Conservation (phyloP, 2,329 filamentous ascomycete species). For the Stenocarpella maydis region DNA sequence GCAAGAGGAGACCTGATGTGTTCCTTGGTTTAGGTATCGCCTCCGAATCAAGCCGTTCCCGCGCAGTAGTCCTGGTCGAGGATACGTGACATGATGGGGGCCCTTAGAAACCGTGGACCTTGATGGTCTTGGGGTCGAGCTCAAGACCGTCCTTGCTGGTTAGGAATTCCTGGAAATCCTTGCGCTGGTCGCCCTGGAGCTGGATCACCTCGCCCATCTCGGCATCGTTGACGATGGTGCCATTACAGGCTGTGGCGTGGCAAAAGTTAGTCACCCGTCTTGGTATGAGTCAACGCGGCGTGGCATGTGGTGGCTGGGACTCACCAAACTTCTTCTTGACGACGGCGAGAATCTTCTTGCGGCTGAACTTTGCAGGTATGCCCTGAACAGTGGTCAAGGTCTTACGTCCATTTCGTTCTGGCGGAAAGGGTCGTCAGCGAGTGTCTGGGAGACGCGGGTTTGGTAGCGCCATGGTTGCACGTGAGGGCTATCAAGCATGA, state of each 20-base stretch:
- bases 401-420: conserved; percentile 99
- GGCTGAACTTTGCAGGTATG: conserved; percentile 98
- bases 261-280: conserved; percentile 39
- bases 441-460: neutral
- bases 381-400: conserved; percentile 99
- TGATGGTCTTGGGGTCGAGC: conserved; percentile 96
- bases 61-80: conserved; percentile 16
- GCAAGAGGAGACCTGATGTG: conserved; percentile 33
- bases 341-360: conserved; percentile 99
- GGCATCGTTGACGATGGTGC: conserved; percentile 94
- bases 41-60: conserved; percentile 28
- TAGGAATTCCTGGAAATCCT: conserved; percentile 98
- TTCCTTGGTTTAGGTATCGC: conserved; percentile 30
- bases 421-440: conserved; percentile 20
- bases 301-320: conserved; percentile 41
- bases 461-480: conserved; percentile 1
- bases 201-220: conserved; percentile 99
- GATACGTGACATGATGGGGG: conserved; percentile 34
- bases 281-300: conserved; percentile 15
- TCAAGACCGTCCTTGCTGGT: conserved; percentile 94
- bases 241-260: conserved; percentile 85
- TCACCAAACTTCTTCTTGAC: conserved; percentile 99
- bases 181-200: conserved; percentile 98
- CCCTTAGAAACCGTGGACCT: conserved; percentile 65
- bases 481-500: conserved; percentile 2